phyloP scores from a whole-genome alignment of 164 flowering plant genomes.

The Piper longum region DNA sequence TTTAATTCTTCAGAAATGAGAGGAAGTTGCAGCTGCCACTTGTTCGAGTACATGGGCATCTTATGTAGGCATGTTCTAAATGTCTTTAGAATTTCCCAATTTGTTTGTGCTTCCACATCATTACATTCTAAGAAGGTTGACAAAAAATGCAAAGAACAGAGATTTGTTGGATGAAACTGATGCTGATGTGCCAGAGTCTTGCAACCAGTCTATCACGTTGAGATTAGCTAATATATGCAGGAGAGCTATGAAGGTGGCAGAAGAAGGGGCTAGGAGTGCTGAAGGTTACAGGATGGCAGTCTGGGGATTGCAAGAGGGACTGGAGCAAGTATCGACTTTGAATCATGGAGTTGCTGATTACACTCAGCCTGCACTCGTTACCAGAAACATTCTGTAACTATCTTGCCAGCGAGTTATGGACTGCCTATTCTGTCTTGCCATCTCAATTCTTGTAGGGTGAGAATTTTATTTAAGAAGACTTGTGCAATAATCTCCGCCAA shows the following conservation, averaged over 20 bases:
- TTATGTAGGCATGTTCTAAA: conserved; percentile 75
- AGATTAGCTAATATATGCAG: conserved; percentile 49
- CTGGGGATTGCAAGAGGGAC: conserved; percentile 47
- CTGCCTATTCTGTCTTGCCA: too few species aligned
- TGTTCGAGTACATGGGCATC: conserved; percentile 83
- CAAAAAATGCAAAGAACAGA: conserved; percentile 52
- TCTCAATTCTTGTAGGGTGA: too few species aligned
- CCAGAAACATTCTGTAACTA: neutral
- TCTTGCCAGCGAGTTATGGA: neutral
- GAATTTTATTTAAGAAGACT: too few species aligned
- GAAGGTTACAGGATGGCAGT: conserved; percentile 54
- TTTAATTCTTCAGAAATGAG: conserved; percentile 48
- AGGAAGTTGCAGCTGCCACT: conserved; percentile 68
- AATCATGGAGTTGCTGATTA: conserved; percentile 17
- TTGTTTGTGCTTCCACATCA: conserved; percentile 58
- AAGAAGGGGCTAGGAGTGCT: conserved; percentile 54
- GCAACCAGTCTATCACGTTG: conserved; percentile 29
- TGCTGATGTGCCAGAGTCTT: conserved; percentile 23
- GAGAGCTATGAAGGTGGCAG: conserved; percentile 61
- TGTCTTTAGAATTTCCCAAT: conserved; percentile 75
- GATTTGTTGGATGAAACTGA: conserved; percentile 33
- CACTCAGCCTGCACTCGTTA: neutral
- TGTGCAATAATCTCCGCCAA: too few species aligned
- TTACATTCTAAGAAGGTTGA: conserved; percentile 63
- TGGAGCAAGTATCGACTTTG: conserved; percentile 34